Evolutionary conservation across 352 stramenopile species (phyloP).

Genomic region (Phytophthora chlamydospora): DNA sequence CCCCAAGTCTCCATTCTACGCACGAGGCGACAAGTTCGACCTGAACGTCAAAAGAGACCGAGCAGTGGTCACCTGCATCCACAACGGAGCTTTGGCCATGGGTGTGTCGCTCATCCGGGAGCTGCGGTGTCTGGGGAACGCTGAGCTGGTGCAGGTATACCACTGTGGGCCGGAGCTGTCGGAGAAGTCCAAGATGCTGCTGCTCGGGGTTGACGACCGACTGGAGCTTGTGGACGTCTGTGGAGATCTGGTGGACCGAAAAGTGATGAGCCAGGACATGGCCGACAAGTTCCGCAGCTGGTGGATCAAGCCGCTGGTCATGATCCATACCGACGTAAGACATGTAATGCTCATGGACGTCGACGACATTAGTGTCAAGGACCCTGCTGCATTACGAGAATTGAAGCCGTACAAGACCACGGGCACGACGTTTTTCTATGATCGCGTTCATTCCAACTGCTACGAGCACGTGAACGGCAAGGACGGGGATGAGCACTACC

Average conservation of each 20-base stretch:
- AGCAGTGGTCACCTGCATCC: constrained; percentile 16
- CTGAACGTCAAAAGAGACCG: constrained; percentile 6
- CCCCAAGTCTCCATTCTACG: constrained; percentile 16
- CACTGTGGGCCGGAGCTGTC: constrained; percentile 26
- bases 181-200: constrained; percentile 11
- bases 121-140: constrained; percentile 29
- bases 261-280: constrained; percentile 15
- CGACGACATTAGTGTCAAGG: constrained; percentile 25
- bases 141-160: constrained; percentile 34
- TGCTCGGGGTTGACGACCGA: constrained; percentile 19
- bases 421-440: constrained; percentile 32
- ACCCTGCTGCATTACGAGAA: constrained; percentile 15
- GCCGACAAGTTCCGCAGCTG: constrained; percentile 25
- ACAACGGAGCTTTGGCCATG: constrained; percentile 17
- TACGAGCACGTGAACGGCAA: constrained; percentile 27
- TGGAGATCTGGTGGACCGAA: constrained; percentile 14
- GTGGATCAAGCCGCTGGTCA: constrained; percentile 29
- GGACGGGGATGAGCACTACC: constrained; percentile 20
- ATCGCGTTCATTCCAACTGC: constrained; percentile 26
- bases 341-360: constrained; percentile 34
- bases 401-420: constrained; percentile 26
- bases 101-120: constrained; percentile 28
- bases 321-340: constrained; percentile 28
- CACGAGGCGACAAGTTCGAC: constrained; percentile 14
- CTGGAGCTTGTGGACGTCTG: constrained; percentile 27